Evolutionary conservation across 495 filamentous ascomycete species (phyloP), one percentile per base, ranked within the genome.

Genomic region (Penicillium arizonense): DNA sequence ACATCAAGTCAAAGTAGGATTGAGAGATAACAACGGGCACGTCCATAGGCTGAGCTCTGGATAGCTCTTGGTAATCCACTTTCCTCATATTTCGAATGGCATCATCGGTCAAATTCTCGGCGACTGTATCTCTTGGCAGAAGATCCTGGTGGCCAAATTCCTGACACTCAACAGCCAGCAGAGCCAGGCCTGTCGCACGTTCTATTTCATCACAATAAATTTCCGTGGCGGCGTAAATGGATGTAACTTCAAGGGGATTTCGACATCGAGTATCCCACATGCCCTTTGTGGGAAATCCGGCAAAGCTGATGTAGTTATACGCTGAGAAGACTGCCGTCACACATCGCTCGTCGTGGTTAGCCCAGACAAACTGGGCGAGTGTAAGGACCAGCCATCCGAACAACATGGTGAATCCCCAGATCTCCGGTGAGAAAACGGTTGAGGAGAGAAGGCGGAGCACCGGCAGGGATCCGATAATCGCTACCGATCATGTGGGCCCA

Each of bases 141-240:
- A 73, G 52, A 3, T 68, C 61, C 10, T 58, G 14, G 37, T 61
- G 42, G 7, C 61, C 69, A 9, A 58, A 60, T 32, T 67, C 43
- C n/a, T 48, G 61, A 46, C 73, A 76, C 2, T 53, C 34, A 4
- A 40, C n/a, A 3, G 54, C 55, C 26, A 75, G 42, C 37, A 58
- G 53, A 1, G 53, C 47, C 0, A 75, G 12, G 3, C 75, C 75
- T 7, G 57, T 47, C 1, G 42, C 33, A 13, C 57, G 60, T 12
- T 74, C 71, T 2, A 9, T 14, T 0, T 70, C 58, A 11, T 20
- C 32, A 34, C 73, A 78, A 38, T 73, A 72, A 0, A 65, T 36
- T 2, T 70, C 61, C 1, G 69, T 57, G 1, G 70, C 56, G 4
- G 73, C 73, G 43, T 76, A 77, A 13, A 74, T 72, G 7, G 73